Base-by-base conservation (phyloP, 306 rosid genomes). In the Vigna trinervia region DNA sequence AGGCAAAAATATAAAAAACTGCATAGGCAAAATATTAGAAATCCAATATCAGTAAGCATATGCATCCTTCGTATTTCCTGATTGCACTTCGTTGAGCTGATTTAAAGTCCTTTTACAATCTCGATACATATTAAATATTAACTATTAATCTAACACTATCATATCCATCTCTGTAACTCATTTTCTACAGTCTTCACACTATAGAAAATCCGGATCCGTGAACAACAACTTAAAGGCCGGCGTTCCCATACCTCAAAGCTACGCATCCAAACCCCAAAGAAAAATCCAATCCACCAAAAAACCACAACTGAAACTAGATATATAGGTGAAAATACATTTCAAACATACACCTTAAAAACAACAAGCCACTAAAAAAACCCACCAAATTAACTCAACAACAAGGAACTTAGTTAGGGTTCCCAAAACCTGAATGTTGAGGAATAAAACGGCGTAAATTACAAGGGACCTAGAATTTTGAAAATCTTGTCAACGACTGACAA, bases 351-450 rank as follows among this genome's bases (percentile, higher is more conserved):
- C 38, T 17, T 32, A 43, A 58, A 58, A 59, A 56, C 13, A 58
- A 12, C 38, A 26, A 58, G 13, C 15, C 17, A 23, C 12, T 26
- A 28, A 59, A 26, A 26, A 58, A 57, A 4, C 30, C 4, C 17
- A 53, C 39, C 53, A 56, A 51, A 1, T 68, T 13, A 51, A 54
- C 53, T 23, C 46, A 57, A 39, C 20, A 57, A 43, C 39, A 48
- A 20, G 11, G 69, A 73, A 73, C 50, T 12, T 65, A 67, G 77
- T 12, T 65, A 67, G 77, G 73, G 76, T 19, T 78, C 43, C 66
- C 47, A 50, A 51, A 73, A 50, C 83, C 73, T 73, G 67, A 39
- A 39, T 20, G 57, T 30, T 41, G 65, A 5, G 13, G 47, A 75
- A 22, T 7, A 41, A 50, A 36, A 59, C 52, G 8, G 28, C 53